Percentiles rank a stretch among this genome's conserved stretches.
Evolutionary conservation across 2,329 filamentous ascomycete species (phyloP).

Genomic region (Scortechinia acanthostroma): DNA sequence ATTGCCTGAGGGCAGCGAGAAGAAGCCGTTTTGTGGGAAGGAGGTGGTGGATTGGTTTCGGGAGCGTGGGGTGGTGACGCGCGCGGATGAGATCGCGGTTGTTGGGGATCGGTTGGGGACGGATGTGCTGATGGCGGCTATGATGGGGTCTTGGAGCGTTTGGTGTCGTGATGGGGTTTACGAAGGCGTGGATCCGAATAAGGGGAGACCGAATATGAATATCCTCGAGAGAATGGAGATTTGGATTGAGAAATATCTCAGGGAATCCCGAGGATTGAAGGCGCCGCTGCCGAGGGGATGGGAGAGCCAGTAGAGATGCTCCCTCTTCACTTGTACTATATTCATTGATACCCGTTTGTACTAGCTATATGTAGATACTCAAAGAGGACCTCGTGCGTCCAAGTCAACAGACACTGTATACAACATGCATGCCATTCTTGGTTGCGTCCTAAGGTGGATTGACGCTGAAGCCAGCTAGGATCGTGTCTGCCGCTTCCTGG

Average conservation of each 20-base stretch:
- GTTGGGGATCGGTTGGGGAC: constrained; percentile 2
- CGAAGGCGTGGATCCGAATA: not conserved
- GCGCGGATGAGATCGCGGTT: constrained; percentile 2
- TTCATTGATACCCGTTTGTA: no score
- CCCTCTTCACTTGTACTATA: no score
- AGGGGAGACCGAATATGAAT: not conserved
- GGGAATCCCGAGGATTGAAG: not conserved
- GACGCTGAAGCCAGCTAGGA: no score
- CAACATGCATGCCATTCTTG: no score
- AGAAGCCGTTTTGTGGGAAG: constrained; percentile 1
- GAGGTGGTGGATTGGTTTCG: not conserved
- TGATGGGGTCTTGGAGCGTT: constrained; percentile 2
- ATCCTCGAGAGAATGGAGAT: not conserved
- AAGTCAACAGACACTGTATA: no score
- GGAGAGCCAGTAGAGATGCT: no score
- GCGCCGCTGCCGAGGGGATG: not conserved
- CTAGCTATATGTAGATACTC: no score
- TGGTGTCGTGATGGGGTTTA: not conserved
- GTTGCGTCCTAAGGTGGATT: no score
- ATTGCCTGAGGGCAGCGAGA: not conserved
- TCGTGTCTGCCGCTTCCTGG: no score
- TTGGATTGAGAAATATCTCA: not conserved
- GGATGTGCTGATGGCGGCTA: not conserved
- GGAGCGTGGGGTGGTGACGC: not conserved
- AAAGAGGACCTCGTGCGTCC: no score